Conservation (phyloP, 768 basidiomycete species). For the Pilatotrama ljubarskyi region DNA sequence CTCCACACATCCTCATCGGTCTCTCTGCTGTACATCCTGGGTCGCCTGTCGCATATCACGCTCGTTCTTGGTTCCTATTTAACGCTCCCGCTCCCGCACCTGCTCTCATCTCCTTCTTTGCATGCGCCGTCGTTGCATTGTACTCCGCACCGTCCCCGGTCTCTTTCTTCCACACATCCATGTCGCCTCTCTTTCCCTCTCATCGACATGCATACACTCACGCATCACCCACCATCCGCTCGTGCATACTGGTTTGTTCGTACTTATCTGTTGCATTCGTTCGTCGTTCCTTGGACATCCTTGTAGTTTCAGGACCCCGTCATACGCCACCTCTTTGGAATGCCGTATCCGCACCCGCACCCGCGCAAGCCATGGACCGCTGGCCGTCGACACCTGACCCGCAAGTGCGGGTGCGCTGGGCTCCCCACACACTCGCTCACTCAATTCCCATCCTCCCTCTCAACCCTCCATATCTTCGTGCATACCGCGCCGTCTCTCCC, state of each 20-base stretch:
- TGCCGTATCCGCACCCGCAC: background rate
- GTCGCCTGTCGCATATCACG: conserved; percentile 21
- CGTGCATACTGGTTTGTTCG: conserved; percentile 5
- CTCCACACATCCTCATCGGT: conserved; percentile 6
- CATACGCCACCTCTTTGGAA: background rate
- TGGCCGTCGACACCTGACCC: background rate
- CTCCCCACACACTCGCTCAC: conserved; percentile 14
- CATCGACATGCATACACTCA: conserved; percentile 2
- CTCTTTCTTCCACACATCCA: background rate
- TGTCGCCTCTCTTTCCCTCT: background rate
- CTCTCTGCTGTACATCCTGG: conserved; percentile 17
- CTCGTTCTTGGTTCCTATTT: conserved; percentile 27
- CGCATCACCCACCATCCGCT: background rate
- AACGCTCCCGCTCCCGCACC: conserved; percentile 9
- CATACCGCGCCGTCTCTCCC: conserved; percentile 27
- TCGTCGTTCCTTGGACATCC: conserved; percentile 15
- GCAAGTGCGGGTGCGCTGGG: conserved; percentile 6
- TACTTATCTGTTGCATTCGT: conserved; percentile 21
- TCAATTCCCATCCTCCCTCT: conserved; percentile 1
- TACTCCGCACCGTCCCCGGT: background rate
- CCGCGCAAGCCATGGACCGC: conserved; percentile 3
- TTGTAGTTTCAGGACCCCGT: conserved; percentile 13
- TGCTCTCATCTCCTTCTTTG: conserved; percentile 21
- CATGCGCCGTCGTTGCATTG: conserved; percentile 9
- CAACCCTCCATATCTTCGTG: conserved; percentile 25